phyloP scores from a whole-genome alignment of 83 land plant species.

The Thuja plicata region DNA sequence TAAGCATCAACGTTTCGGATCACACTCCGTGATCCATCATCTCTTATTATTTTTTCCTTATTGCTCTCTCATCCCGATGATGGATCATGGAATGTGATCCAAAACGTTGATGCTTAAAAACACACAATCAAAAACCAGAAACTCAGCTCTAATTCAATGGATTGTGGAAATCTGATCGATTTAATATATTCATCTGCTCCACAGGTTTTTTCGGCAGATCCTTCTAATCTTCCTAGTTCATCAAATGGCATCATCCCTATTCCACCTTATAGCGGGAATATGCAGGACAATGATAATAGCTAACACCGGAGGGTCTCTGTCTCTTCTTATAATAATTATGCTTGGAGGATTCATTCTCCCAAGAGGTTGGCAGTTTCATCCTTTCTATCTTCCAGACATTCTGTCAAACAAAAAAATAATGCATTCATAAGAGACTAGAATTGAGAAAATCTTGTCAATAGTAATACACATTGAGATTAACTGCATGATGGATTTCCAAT shows the following conservation, averaged over 20 bases:
- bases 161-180: too few species aligned
- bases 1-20: too few species aligned
- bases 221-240: constrained; percentile 51
- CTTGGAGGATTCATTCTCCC: constrained; percentile 81
- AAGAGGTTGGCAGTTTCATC: constrained; percentile 31
- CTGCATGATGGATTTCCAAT: background rate
- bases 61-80: too few species aligned
- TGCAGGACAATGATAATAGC: constrained; percentile 67
- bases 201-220: constrained; percentile 78
- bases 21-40: too few species aligned
- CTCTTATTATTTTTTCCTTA: too few species aligned
- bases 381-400: background rate
- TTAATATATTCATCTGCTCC: background rate
- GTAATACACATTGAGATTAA: constrained; percentile 3
- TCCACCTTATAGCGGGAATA: constrained; percentile 60
- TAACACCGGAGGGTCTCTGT: constrained; percentile 62
- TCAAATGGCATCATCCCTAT: constrained; percentile 67
- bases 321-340: constrained; percentile 55
- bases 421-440: background rate
- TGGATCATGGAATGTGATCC: too few species aligned
- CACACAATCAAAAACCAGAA: too few species aligned
- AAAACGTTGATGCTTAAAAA: too few species aligned
- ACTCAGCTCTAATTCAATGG: too few species aligned
- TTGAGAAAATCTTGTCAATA: background rate
- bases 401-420: background rate